Evolutionary conservation across 345 rosid genomes (phyloP).

Genomic region (Moringa oleifera): DNA sequence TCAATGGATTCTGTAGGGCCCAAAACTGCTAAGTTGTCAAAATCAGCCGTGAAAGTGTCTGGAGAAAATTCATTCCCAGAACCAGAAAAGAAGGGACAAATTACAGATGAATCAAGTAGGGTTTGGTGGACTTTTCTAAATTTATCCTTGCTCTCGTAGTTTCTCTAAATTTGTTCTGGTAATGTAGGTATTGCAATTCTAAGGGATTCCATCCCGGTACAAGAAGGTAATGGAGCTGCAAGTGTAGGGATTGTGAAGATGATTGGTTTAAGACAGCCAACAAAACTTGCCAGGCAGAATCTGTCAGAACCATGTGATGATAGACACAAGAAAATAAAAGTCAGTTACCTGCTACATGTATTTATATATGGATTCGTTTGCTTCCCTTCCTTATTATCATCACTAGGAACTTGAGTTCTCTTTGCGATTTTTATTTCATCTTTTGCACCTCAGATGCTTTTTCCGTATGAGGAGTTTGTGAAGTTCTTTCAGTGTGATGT

Average conservation of each 20-base stretch:
- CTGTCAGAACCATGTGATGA: conserved; percentile 20
- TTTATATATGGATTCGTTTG: background rate
- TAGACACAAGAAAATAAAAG: conserved; percentile 41
- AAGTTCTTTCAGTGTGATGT: conserved; percentile 60
- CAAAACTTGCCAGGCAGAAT: conserved; percentile 37
- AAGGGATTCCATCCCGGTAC: conserved; percentile 20
- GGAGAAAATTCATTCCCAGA: conserved; percentile 34
- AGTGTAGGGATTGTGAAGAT: conserved; percentile 47
- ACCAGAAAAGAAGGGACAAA: conserved; percentile 34
- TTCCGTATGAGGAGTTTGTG: conserved; percentile 77
- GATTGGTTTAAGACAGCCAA: conserved; percentile 50
- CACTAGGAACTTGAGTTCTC: conserved; percentile 5
- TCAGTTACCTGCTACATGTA: conserved; percentile 23
- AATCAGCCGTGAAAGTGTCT: conserved; percentile 23
- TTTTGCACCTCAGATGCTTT: conserved; percentile 40
- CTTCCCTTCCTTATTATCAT: background rate
- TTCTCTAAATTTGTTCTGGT: conserved; percentile 18
- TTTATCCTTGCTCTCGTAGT: conserved; percentile 2
- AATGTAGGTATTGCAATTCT: conserved; percentile 33
- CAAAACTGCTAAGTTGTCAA: conserved; percentile 29
- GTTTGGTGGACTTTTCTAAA: conserved; percentile 11
- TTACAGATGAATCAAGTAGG: conserved; percentile 35
- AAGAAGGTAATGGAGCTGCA: conserved; percentile 32
- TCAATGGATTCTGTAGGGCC: conserved; percentile 21
- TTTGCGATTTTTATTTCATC: conserved; percentile 2